Evolutionary conservation across 2,329 filamentous ascomycete genomes (phyloP).

Genomic region (Scorias spongiosa): DNA sequence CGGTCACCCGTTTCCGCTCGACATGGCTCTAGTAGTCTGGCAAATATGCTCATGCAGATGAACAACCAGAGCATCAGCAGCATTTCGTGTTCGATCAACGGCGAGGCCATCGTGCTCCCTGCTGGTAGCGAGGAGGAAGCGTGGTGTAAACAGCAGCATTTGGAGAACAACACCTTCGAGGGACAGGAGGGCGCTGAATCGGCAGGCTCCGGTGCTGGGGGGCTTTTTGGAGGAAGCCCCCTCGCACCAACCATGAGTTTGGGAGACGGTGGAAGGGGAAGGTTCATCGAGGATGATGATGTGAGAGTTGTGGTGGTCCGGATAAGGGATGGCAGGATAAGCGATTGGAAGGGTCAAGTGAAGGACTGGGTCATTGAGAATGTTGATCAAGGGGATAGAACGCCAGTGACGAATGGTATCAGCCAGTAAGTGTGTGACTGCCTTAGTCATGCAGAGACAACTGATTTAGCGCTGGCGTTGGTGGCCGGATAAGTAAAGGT

Average conservation of each 20-base stretch:
- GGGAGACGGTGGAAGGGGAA: slow-evolving; percentile 38
- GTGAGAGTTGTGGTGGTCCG: slow-evolving; percentile 76
- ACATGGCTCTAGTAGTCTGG: slow-evolving; percentile 58
- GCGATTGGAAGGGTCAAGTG: slow-evolving; percentile 90
- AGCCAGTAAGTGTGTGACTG: background rate
- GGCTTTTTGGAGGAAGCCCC: slow-evolving; percentile 11
- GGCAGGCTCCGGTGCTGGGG: slow-evolving; percentile 10
- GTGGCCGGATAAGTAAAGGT: no score
- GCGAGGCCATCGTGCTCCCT: slow-evolving; percentile 60
- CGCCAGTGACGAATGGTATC: background rate
- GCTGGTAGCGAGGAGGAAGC: slow-evolving; percentile 64
- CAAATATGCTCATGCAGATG: slow-evolving; percentile 71
- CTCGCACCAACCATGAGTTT: slow-evolving; percentile 10
- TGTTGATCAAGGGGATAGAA: background rate
- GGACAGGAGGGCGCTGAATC: slow-evolving; percentile 11
- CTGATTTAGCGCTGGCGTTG: background rate
- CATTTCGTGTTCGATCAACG: slow-evolving; percentile 88
- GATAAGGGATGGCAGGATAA: slow-evolving; percentile 73
- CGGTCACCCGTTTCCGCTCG: slow-evolving; percentile 28
- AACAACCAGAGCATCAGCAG: slow-evolving; percentile 77
- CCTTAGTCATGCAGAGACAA: background rate
- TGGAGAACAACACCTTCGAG: slow-evolving; percentile 67
- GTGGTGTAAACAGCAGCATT: slow-evolving; percentile 69
- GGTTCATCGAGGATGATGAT: slow-evolving; percentile 66
- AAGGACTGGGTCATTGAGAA: slow-evolving; percentile 48